Evolutionary conservation across 2,329 filamentous ascomycete genomes (phyloP), one percentile per base, ranked within the genome.

Genomic region (Anthostomella pinea): DNA sequence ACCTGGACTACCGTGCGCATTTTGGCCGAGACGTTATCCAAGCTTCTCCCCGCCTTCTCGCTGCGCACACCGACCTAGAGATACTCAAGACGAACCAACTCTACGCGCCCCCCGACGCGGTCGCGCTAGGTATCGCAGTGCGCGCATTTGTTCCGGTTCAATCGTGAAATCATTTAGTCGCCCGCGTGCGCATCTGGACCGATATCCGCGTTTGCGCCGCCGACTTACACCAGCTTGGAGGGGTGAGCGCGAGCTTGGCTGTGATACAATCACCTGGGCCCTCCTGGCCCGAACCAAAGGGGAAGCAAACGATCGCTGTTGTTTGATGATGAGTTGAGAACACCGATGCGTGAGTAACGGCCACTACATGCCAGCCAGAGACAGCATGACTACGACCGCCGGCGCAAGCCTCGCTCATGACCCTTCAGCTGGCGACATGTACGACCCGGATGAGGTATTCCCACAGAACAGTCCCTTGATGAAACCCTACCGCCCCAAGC

Each of bases 381-480:
- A 50, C 57, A 56, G 43, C 46, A 62, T 60, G 59, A 56, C 51
- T 56, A 51, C 57, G 46, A 57, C 55, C 46, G 45, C 48, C 48
- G 54, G 47, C 49, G 47, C 51, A 35, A 29, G 48, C 43, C 26
- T 49, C 45, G 51, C 52, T 54, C 56, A 59, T 48, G 52, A 58
- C 51, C 47, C 49, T 49, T 46, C 49, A 51, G 50, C 53, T 50
- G 54, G 45, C 58, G 60, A 64, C 41, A 38, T 59, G 23, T 75
- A 70, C 58, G 68, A 73, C 51, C 64, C 67, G 45, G 70, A 74
- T 62, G 66, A 73, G 62, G 63, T 65, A 45, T 56, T 64, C 30
- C 62, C 60, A 42, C 59, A 54, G 48, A 69, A 62, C 50, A 61
- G 68, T 62, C 58, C 59, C 49, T 54, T 56, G 52, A 52, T 66